Percentiles rank a stretch among this genome's conserved stretches.
Conservation (phyloP, 768 basidiomycete species). For the Mycena floridula region DNA sequence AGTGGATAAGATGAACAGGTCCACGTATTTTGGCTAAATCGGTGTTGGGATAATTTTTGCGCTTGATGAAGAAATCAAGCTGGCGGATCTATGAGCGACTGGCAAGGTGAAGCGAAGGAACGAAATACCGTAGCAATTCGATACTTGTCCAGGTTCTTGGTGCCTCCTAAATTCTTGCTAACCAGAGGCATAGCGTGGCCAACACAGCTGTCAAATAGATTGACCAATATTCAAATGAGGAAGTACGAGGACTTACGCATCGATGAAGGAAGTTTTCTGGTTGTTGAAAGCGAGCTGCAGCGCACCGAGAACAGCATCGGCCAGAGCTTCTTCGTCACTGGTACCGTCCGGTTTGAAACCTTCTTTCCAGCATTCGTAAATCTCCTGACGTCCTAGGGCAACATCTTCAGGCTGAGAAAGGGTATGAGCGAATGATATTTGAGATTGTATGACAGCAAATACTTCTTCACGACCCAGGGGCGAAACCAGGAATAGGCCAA, state of each 20-base stretch:
- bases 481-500: conserved; percentile 30
- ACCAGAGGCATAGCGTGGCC: too few relatives aligned
- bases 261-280: conserved; percentile 12
- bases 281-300: conserved; percentile 27
- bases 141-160: conserved; percentile 21
- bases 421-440: background rate
- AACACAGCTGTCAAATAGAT: background rate
- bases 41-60: conserved; percentile 13
- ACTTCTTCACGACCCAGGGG: conserved; percentile 30
- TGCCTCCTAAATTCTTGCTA: too few relatives aligned
- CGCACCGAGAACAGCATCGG: conserved; percentile 22
- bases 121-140: conserved; percentile 25
- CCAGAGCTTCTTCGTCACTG: conserved; percentile 16
- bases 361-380: conserved; percentile 24
- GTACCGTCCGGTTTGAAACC: conserved; percentile 15
- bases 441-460: background rate
- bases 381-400: conserved; percentile 27
- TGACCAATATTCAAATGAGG: conserved; percentile 20
- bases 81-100: too few relatives aligned
- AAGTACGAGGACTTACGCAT: conserved; percentile 16
- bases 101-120: too few relatives aligned
- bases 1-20: conserved; percentile 27
- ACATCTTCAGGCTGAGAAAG: conserved; percentile 23
- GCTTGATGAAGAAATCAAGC: conserved; percentile 25
- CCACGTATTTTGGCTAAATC: conserved; percentile 20